Conservation (phyloP, 2,329 filamentous ascomycete genomes). For the Fusarium sp. region DNA sequence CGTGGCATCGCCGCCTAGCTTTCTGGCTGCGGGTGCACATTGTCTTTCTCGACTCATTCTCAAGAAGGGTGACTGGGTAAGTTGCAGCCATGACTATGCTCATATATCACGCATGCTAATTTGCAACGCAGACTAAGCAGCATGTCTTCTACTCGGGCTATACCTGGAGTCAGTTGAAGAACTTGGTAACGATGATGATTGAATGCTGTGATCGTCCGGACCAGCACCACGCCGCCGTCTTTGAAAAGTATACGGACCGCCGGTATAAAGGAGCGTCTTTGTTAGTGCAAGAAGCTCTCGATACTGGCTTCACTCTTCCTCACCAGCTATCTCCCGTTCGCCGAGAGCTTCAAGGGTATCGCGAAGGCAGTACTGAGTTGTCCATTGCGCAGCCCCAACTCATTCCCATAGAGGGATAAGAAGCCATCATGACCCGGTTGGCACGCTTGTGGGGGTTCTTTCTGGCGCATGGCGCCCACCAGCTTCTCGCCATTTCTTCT, state of each 20-base stretch:
- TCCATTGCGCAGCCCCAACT: conserved; percentile 43
- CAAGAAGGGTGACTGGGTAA: conserved; percentile 92
- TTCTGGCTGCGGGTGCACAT: conserved; percentile 88
- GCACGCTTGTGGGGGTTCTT: conserved; percentile 1
- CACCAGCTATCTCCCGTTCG: conserved; percentile 53
- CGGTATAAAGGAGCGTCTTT: conserved; percentile 86
- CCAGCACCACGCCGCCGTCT: conserved; percentile 87
- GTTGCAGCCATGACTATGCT: conserved; percentile 46
- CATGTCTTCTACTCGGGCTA: conserved; percentile 96
- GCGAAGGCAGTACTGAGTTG: conserved; percentile 41
- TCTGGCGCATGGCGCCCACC: conserved; percentile 9
- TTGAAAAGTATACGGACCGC: conserved; percentile 89
- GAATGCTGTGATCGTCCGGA: conserved; percentile 86
- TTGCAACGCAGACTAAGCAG: conserved; percentile 68
- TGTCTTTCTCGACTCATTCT: conserved; percentile 90
- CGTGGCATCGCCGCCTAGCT: conserved; percentile 90
- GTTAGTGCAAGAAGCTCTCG: conserved; percentile 80
- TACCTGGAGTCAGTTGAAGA: conserved; percentile 83
- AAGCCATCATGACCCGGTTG: neutral
- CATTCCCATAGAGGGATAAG: conserved; percentile 47
- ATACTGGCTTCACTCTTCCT: conserved; percentile 65
- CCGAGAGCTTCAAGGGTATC: conserved; percentile 26
- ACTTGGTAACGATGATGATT: conserved; percentile 79
- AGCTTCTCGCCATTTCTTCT: conserved; percentile 14
- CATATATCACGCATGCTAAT: conserved; percentile 46